phyloP scores from a whole-genome alignment of 2,329 filamentous ascomycete genomes.

The Aureobasidium sp. region DNA sequence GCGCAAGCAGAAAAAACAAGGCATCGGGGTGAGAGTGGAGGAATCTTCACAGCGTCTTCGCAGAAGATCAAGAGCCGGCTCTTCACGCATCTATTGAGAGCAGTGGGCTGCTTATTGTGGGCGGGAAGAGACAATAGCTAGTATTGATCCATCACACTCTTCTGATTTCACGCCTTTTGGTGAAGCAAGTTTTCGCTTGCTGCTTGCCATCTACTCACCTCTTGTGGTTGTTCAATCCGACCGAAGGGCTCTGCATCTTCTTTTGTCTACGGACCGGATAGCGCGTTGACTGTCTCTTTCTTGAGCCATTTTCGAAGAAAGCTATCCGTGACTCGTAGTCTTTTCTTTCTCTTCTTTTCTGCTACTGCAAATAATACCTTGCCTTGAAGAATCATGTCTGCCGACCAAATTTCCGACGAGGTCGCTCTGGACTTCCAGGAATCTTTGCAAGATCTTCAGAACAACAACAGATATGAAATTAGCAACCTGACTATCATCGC shows the following conservation, averaged over 20 bases:
- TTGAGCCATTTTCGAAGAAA: constrained; percentile 4
- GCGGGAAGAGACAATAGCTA: constrained; percentile 33
- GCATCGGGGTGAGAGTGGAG: constrained; percentile 4
- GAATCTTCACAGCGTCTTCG: constrained; percentile 3
- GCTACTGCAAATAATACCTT: constrained; percentile 18
- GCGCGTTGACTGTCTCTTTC: constrained; percentile 8
- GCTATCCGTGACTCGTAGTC: constrained; percentile 13
- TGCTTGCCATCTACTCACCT: constrained; percentile 10
- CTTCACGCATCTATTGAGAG: not conserved
- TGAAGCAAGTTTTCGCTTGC: constrained; percentile 9
- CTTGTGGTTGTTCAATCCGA: constrained; percentile 9
- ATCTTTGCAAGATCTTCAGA: constrained; percentile 81
- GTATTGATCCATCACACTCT: constrained; percentile 39
- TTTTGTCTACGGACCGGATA: constrained; percentile 11
- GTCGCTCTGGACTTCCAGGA: constrained; percentile 93
- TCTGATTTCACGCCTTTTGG: constrained; percentile 9
- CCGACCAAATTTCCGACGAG: constrained; percentile 66
- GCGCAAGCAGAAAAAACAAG: constrained; percentile 6
- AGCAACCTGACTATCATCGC: constrained; percentile 96
- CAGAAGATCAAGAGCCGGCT: not conserved
- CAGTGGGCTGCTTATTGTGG: constrained; percentile 9
- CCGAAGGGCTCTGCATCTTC: not conserved
- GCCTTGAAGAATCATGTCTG: constrained; percentile 17
- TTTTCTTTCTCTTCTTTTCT: constrained; percentile 3
- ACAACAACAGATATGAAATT: constrained; percentile 91